Base-by-base conservation (phyloP, 2,329 filamentous ascomycete species). In the Nemania bipapillata region DNA sequence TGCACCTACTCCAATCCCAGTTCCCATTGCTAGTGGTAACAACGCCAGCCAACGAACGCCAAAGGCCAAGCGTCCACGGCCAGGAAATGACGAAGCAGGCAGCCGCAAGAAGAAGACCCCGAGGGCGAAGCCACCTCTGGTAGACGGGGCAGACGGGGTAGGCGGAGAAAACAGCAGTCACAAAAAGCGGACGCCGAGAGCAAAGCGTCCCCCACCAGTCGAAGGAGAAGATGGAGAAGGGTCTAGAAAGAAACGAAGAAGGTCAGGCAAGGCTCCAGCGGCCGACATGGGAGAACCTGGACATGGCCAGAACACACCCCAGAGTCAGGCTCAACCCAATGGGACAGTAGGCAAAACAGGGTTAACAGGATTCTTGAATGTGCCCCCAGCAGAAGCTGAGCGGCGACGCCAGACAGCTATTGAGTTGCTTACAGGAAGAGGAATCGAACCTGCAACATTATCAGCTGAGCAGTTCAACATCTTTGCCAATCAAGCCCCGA, bases 401-500 rank as follows among this genome's bases (percentile, higher is more conserved):
- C 82, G 86, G 26, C 82, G 86, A 45, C 80, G 80, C 54, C 82
- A 85, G 9, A 80, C 80, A 7, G 86, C 87, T 6, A 80, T 81
- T n/a, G 78, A 79, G 26, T 79, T 88, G 32, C 81, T 89, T 4
- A 77, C 54, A 2, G 80, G 81, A 1, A 82, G 78, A n/a, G 81
- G 80, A 4, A 82, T 89, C n/a, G 83, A 87, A 42, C 86, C 85
- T 0, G 77, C 80, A 1, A 85, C 86, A 0, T 78, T 89, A 9
- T 86, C 85, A 0, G 69, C 77, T 3, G 86, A 89, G 53, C 87
- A 89, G 73, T 87, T 89, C 68, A 84, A 80, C 71, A 89, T 88
- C 17, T 87, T 89, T 71, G 81, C 86, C 8, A 89, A 89, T 63
- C 87, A 89, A 76, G 83, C 86, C 0, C 86, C 86, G 0, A 81